phyloP scores from a whole-genome alignment of 2,329 filamentous ascomycete species.

The Elsinoe necatrix region DNA sequence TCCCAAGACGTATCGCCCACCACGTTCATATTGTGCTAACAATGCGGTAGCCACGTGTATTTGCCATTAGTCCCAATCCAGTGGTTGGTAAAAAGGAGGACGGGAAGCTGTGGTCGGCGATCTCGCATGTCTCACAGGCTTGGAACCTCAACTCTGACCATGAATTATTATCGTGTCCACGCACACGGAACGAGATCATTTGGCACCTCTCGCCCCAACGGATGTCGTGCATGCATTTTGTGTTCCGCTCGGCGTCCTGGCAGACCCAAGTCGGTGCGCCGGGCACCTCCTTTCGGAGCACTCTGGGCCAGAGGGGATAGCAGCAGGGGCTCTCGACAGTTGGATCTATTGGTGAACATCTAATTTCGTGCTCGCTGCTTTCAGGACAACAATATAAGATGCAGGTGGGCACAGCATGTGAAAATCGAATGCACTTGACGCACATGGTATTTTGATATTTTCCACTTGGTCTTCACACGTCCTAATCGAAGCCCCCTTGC shows the following conservation, averaged over 20 bases:
- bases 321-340: slow-evolving; percentile 3
- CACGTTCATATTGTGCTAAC: too few species aligned
- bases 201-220: neutral
- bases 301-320: neutral
- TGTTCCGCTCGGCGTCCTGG: neutral
- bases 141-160: neutral
- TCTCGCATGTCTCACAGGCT: neutral
- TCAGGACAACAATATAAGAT: neutral
- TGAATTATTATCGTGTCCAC: slow-evolving; percentile 4
- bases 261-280: neutral
- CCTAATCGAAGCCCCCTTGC: neutral
- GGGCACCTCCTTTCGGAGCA: neutral
- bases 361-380: neutral
- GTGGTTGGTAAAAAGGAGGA: neutral
- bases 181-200: neutral
- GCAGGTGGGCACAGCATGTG: neutral
- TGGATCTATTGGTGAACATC: slow-evolving; percentile 8
- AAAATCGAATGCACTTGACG: neutral
- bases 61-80: neutral
- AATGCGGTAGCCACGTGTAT: neutral
- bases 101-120: neutral
- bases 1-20: too few species aligned
- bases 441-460: slow-evolving; percentile 7
- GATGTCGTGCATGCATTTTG: neutral
- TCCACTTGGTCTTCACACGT: neutral